Evolutionary conservation across 768 basidiomycete genomes (phyloP).

Genomic region (Wakefieldia striispora): DNA sequence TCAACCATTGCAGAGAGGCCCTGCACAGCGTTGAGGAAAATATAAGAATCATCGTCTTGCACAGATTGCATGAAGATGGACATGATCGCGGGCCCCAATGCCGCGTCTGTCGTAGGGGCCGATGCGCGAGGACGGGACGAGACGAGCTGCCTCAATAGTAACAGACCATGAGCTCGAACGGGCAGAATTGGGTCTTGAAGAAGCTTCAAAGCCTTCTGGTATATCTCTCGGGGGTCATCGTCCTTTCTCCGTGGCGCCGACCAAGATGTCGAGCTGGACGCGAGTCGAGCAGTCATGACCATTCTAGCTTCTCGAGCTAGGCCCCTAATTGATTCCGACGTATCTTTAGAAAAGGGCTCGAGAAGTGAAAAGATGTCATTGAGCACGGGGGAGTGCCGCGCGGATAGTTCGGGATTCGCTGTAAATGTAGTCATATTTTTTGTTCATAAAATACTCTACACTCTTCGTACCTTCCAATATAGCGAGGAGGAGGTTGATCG

Average conservation of each 20-base stretch:
- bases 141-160: slow-evolving; percentile 78
- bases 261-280: slow-evolving; percentile 48
- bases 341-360: slow-evolving; percentile 50
- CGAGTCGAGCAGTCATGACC: slow-evolving; percentile 79
- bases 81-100: slow-evolving; percentile 78
- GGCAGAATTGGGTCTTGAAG: slow-evolving; percentile 91
- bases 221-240: slow-evolving; percentile 55
- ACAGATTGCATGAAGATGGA: slow-evolving; percentile 83
- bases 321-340: slow-evolving; percentile 48
- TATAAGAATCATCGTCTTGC: slow-evolving; percentile 93
- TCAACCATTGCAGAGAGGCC: slow-evolving; percentile 87
- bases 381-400: slow-evolving; percentile 58
- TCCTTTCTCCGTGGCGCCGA: slow-evolving; percentile 14
- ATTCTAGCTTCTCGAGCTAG: slow-evolving; percentile 78
- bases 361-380: slow-evolving; percentile 69
- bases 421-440: background rate
- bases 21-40: slow-evolving; percentile 90
- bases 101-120: slow-evolving; percentile 42
- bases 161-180: slow-evolving; percentile 89
- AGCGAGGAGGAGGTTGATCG: slow-evolving; percentile 77
- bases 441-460: background rate
- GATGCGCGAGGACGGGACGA: slow-evolving; percentile 28
- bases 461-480: slow-evolving; percentile 72
- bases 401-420: slow-evolving; percentile 60
- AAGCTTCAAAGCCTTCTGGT: slow-evolving; percentile 84